phyloP scores from a whole-genome alignment of 2,329 filamentous ascomycete genomes.

The Fusarium sp. region DNA sequence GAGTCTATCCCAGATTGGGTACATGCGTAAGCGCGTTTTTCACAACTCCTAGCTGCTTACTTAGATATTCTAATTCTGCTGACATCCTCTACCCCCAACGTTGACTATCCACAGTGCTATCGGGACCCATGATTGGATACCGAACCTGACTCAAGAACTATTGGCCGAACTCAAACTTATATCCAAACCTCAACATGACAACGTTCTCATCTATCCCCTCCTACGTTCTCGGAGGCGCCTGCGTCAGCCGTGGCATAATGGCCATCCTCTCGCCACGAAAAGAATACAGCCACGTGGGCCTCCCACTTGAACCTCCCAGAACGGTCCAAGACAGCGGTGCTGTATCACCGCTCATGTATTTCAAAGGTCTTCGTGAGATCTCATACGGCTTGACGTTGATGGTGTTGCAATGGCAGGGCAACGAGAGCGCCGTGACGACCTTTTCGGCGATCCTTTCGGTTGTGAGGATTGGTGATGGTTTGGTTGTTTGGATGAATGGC shows the following conservation, averaged over 20 bases:
- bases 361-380: constrained; percentile 55
- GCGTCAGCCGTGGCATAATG: constrained; percentile 47
- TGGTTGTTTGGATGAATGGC: constrained; percentile 53
- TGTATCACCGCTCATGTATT: constrained; percentile 54
- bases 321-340: not conserved
- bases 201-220: constrained; percentile 46
- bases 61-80: not conserved
- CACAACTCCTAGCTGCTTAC: not conserved
- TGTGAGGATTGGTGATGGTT: constrained; percentile 52
- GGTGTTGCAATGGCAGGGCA: constrained; percentile 50
- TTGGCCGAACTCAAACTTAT: not conserved
- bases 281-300: constrained; percentile 47
- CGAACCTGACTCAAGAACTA: not conserved
- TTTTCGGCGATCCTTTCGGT: constrained; percentile 50
- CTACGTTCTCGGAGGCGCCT: constrained; percentile 45
- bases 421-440: constrained; percentile 50
- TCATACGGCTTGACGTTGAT: constrained; percentile 52
- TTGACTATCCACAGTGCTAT: not conserved
- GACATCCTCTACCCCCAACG: not conserved
- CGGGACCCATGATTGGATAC: constrained; percentile 2
- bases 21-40: constrained; percentile 13
- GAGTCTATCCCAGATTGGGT: constrained; percentile 1
- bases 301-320: constrained; percentile 38
- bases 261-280: constrained; percentile 42
- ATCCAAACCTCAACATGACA: constrained; percentile 23